Evolutionary conservation across 169 alveolate genomes (phyloP).

Genomic region (Eimeria sp.): DNA sequence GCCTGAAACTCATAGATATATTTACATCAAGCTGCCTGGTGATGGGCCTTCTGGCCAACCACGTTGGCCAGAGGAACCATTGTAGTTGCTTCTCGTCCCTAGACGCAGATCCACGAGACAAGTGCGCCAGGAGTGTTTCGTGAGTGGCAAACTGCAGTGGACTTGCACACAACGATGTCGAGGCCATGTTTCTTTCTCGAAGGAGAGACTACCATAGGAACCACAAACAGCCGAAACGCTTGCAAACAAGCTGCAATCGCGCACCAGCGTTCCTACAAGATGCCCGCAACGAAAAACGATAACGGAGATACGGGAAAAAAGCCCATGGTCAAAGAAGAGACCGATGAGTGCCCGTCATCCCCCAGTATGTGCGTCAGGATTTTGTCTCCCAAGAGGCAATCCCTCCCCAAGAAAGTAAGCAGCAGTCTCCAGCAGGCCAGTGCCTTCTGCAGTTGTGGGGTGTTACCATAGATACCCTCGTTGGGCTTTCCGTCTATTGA

Average conservation of each 20-base stretch:
- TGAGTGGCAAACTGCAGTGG: not conserved
- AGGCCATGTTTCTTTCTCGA: not conserved
- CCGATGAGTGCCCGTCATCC: not conserved
- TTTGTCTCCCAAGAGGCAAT: not conserved
- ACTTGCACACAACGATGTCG: not conserved
- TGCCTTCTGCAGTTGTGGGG: not conserved
- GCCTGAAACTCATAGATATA: not conserved
- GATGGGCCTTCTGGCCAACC: not conserved
- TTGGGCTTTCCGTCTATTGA: no score
- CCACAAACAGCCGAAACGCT: not conserved
- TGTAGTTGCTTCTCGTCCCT: not conserved
- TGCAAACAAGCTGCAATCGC: not conserved
- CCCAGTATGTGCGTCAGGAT: not conserved
- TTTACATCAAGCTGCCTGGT: not conserved
- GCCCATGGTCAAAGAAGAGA: not conserved
- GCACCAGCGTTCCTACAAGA: not conserved
- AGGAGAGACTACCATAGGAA: not conserved
- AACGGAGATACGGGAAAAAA: not conserved
- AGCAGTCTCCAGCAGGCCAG: not conserved
- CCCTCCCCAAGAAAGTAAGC: not conserved
- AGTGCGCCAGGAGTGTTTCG: not conserved
- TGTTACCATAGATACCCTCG: no score
- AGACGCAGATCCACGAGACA: not conserved
- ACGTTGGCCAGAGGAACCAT: not conserved
- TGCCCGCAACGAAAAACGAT: not conserved